Base-by-base conservation (phyloP, 306 rosid genomes). In the Macrotyloma uniflorum region DNA sequence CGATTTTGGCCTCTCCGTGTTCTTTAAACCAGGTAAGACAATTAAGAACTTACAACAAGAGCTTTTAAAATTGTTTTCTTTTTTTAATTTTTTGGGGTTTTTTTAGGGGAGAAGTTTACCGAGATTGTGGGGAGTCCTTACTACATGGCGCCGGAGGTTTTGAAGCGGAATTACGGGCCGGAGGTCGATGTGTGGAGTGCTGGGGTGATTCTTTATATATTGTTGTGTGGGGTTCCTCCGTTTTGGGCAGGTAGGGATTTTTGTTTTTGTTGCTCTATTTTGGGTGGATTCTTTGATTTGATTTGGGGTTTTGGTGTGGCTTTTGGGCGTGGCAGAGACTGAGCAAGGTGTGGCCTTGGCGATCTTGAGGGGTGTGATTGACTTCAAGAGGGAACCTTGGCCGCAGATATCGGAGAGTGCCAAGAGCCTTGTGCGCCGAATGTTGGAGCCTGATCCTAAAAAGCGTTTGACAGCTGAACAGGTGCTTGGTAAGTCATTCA, bases 361-460 rank as follows among this genome's bases (percentile, higher is more conserved):
- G n/a, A 94, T 94, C 65, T 86, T 94, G 79, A 90, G 98, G 74
- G 89, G 98, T 5, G 90, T 87, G 65, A 83, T 94, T 80, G 96
- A 94, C 84, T 94, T 94, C 84, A 94, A 89, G 83, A 87, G 94
- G 87, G 97, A 91, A 73, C 98, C 98, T 22, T 94, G 98, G 98
- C 98, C 98, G 82, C 98, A 90, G 85, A 89, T 94, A 82, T 94
- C 98, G 5, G 97, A 91, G 54, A 82, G 91, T 85, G 97, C 98
- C 19, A 94, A 94, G 82, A 89, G 91, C 80, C 97, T 94, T 43
- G 98, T 94, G 20, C 72, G 85, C 77, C 89, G 85, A 85, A 91
- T 94, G 98, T 83, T 94, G 81, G 90, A 94, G 40, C 96, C 88
- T 0, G 96, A 94, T 76, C 98, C 94, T 9, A 87, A 72, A 78